These are phyloP conservation scores for Ilyonectria sp. DNA, from an alignment of 2,329 filamentous ascomycete species.

Conservation along the genomic window DNA sequence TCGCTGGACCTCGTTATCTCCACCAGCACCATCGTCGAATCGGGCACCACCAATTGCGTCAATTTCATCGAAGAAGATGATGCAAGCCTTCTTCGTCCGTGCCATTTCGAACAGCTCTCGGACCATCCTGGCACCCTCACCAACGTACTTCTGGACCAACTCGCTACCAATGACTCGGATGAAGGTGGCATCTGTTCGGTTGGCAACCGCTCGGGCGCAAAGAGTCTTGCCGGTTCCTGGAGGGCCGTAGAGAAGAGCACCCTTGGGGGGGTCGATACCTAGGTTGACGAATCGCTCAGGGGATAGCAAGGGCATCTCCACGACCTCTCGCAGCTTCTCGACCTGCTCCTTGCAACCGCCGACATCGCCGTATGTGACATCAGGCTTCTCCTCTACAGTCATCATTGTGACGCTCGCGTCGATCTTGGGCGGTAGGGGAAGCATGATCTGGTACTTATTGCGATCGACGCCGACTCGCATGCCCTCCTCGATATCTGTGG, in stretches of 20 bases:
- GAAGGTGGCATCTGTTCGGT: constrained; percentile 97
- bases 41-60: constrained; percentile 96
- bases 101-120: constrained; percentile 99
- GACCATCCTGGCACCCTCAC: constrained; percentile 98
- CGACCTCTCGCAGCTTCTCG: constrained; percentile 97
- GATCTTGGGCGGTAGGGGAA: constrained; percentile 97
- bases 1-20: constrained; percentile 97
- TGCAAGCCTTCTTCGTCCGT: constrained; percentile 98
- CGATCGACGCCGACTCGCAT: constrained; percentile 99
- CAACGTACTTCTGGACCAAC: constrained; percentile 98
- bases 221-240: constrained; percentile 99
- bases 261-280: constrained; percentile 99
- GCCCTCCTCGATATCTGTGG: constrained; percentile 98
- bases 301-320: constrained; percentile 97
- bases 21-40: constrained; percentile 96
- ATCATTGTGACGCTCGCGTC: constrained; percentile 99
- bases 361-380: constrained; percentile 98
- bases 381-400: constrained; percentile 99
- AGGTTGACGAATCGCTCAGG: constrained; percentile 98
- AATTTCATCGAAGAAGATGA: constrained; percentile 98
- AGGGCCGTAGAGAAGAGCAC: constrained; percentile 94
- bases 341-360: constrained; percentile 99
- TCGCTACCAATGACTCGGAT: constrained; percentile 99
- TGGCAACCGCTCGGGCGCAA: constrained; percentile 96
- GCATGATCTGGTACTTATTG: constrained; percentile 99